Base-by-base conservation (phyloP, 352 stramenopile genomes). In the Phytophthora hybrid region DNA sequence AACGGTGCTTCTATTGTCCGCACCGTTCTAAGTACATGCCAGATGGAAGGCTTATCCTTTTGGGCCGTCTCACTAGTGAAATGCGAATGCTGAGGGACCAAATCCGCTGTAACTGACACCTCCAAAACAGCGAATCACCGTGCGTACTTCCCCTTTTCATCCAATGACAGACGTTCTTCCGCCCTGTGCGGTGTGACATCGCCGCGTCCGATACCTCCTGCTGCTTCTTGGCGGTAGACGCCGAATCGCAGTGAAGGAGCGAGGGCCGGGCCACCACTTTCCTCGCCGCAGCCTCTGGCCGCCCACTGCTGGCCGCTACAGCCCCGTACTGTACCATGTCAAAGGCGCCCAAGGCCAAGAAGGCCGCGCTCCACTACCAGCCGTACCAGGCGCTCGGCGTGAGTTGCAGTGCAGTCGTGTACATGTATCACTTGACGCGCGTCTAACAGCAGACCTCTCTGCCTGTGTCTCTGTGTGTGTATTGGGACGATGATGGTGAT, bases 261-360 rank as follows among this genome's bases (percentile, higher is more conserved):
- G 34, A 72, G 29, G 46, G 41, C n/a, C 52, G 63, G n/a, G 39
- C 68, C 21, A 58, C 29, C 37, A 47, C 47, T 34, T 46, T 46
- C 39, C 39, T 46, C 41, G 31, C 34, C 37, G 39, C 39, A 46
- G 59, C 13, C 37, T n/a, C 13, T 26, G 23, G 23, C 23, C 39
- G 39, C 39, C 39, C 39, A n/a, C 4, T 46, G 39, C 39, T 46
- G 39, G 13, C 39, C 39, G 39, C 13, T 44, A n/a, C 29, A 31
- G 29, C 6, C 9, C 59, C 58, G 8, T 31, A 26, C 49, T 29
- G 8, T 16, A 51, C 65, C n/a, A 95, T 95, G 88, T 93, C 85
- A 54, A 95, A 95, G 67, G 88, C 86, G 14, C 88, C 88, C 37
- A 95, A 95, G 73, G 73, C 82, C 54, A 91, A 91, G 72, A 93